These are phyloP conservation scores for Phaeosphaeria sp. DNA, from an alignment of 2,329 filamentous ascomycete species.

Conservation along the genomic window DNA sequence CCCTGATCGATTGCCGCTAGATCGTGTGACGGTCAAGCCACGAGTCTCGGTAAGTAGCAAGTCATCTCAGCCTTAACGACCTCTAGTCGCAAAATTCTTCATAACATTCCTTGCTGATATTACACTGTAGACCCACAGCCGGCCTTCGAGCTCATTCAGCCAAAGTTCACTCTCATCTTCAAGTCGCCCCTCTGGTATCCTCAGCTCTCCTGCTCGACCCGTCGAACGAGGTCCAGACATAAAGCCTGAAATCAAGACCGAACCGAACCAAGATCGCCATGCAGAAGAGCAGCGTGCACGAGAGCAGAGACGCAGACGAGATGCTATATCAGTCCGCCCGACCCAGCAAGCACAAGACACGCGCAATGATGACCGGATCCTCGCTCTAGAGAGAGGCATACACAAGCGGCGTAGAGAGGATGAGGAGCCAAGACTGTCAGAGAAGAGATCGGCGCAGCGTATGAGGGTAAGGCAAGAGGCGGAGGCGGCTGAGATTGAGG, in stretches of 20 bases:
- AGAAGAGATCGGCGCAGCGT: too few relatives aligned
- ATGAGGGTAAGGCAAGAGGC: too few relatives aligned
- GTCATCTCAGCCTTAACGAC: background rate
- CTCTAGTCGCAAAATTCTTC: background rate
- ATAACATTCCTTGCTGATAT: background rate
- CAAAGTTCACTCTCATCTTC: background rate
- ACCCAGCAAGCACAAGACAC: too few relatives aligned
- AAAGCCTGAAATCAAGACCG: background rate
- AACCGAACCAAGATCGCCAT: background rate
- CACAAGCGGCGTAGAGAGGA: too few relatives aligned
- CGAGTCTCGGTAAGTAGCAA: background rate
- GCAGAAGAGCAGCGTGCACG: background rate
- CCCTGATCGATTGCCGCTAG: too few relatives aligned
- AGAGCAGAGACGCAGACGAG: background rate
- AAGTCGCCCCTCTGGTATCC: background rate
- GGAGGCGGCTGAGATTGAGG: too few relatives aligned
- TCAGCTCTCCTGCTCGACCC: background rate
- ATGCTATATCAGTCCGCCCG: too few relatives aligned
- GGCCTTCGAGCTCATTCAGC: background rate
- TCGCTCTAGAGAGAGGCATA: too few relatives aligned
- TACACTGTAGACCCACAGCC: background rate
- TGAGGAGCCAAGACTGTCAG: too few relatives aligned
- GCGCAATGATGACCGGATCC: too few relatives aligned
- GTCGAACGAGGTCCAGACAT: background rate
- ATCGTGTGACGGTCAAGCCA: too few relatives aligned